Evolutionary conservation across 2,329 filamentous ascomycete genomes (phyloP).

Genomic region (Neoascochyta sp.): DNA sequence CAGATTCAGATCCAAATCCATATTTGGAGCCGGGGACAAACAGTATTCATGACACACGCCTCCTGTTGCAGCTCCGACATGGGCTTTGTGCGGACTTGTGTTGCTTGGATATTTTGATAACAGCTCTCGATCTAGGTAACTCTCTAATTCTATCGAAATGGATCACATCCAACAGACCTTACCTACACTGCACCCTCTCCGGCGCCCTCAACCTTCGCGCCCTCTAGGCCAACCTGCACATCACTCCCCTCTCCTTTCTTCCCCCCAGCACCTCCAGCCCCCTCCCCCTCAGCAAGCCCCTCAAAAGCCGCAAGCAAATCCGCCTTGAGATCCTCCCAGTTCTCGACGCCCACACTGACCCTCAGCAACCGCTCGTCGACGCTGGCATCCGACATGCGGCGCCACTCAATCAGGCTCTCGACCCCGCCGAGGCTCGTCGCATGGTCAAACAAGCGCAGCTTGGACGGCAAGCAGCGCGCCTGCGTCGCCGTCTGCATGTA

Average conservation of each 20-base stretch:
- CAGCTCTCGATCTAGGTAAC: too few relatives aligned
- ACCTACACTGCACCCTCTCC: constrained; percentile 18
- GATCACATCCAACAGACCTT: too few relatives aligned
- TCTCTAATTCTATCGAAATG: too few relatives aligned
- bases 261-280: too few relatives aligned
- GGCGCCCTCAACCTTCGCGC: constrained; percentile 16
- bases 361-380: constrained; percentile 72
- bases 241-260: constrained; percentile 2
- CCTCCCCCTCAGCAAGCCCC: constrained; percentile 9
- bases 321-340: constrained; percentile 73
- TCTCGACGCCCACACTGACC: constrained; percentile 83
- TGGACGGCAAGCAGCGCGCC: constrained; percentile 70
- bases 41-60: too few relatives aligned
- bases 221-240: constrained; percentile 22
- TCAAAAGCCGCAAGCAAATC: constrained; percentile 55
- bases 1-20: too few relatives aligned
- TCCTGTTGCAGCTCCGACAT: too few relatives aligned
- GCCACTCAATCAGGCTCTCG: constrained; percentile 95
- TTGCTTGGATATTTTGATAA: too few relatives aligned
- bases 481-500: constrained; percentile 57
- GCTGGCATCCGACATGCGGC: constrained; percentile 74
- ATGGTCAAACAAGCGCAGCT: constrained; percentile 82
- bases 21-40: too few relatives aligned
- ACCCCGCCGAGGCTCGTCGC: constrained; percentile 92
- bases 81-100: too few relatives aligned